Conservation (phyloP, 2,329 filamentous ascomycete species). For the Apiospora malaysiana region DNA sequence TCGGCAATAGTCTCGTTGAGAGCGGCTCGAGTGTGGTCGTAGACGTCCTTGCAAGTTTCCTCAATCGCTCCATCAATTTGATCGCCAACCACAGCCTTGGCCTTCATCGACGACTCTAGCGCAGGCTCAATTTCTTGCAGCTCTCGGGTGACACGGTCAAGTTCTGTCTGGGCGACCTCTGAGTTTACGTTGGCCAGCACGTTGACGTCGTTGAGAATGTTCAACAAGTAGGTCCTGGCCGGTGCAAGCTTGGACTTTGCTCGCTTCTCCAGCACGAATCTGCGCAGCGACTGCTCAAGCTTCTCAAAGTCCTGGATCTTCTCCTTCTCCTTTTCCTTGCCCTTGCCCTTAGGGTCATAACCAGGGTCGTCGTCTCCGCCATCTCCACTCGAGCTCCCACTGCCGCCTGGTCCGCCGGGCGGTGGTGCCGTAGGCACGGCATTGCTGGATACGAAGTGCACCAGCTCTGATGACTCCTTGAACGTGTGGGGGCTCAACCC, state of each 20-base stretch:
- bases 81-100: constrained; percentile 79
- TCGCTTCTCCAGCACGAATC: constrained; percentile 95
- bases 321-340: constrained; percentile 86
- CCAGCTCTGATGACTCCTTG: constrained; percentile 90
- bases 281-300: constrained; percentile 84
- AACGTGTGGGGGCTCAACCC: constrained; percentile 89
- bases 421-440: constrained; percentile 78
- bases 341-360: constrained; percentile 76
- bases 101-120: constrained; percentile 82
- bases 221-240: constrained; percentile 92
- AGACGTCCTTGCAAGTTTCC: constrained; percentile 82
- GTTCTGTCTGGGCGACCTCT: constrained; percentile 83
- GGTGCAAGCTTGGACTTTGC: constrained; percentile 94
- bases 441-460: constrained; percentile 98
- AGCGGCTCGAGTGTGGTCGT: constrained; percentile 78
- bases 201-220: constrained; percentile 87
- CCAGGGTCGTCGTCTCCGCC: constrained; percentile 61
- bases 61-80: constrained; percentile 84
- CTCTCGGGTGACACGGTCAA: constrained; percentile 82
- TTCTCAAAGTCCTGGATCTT: constrained; percentile 89
- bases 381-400: constrained; percentile 58
- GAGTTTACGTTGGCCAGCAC: constrained; percentile 84
- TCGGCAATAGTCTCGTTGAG: constrained; percentile 77
- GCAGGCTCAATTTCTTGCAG: constrained; percentile 83
- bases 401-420: constrained; percentile 60